phyloP scores from a whole-genome alignment of 108 stramenopile genomes.

The Stephanodiscus triporus region DNA sequence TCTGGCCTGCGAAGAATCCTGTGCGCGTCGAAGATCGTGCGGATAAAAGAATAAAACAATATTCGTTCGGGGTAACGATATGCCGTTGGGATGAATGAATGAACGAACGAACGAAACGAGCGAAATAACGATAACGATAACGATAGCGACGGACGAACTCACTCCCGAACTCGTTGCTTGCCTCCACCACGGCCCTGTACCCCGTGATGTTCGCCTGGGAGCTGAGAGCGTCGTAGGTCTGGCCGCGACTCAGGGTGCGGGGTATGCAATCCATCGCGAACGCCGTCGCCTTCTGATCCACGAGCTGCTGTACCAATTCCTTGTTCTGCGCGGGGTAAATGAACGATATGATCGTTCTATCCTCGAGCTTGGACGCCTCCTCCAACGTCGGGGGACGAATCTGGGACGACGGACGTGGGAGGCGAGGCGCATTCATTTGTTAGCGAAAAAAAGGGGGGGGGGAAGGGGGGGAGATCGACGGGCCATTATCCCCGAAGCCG shows the following conservation, averaged over 20 bases:
- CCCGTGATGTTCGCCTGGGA: conserved; percentile 99
- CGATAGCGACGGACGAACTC: conserved; percentile 13
- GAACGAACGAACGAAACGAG: conserved; percentile 13
- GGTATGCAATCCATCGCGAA: conserved; percentile 98
- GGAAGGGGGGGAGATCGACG: no score
- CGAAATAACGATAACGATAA: conserved; percentile 40
- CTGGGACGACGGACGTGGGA: no score
- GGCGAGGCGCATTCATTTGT: no score
- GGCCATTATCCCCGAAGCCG: no score
- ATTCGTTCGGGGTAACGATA: no score
- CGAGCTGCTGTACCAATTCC: conserved; percentile 86
- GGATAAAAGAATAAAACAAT: background rate
- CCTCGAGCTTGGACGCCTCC: conserved; percentile 77
- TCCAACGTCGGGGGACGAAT: conserved; percentile 90
- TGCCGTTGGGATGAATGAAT: no score
- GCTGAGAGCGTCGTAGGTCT: conserved; percentile 96
- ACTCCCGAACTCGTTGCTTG: conserved; percentile 92
- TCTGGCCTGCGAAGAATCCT: conserved; percentile 92
- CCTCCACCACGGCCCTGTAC: conserved; percentile 98
- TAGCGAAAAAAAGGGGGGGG: background rate
- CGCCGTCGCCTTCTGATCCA: conserved; percentile 92
- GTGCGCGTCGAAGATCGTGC: background rate
- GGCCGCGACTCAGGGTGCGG: conserved; percentile 93
- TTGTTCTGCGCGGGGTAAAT: conserved; percentile 93
- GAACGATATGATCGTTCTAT: conserved; percentile 89